Evolutionary conservation across 306 rosid genomes (phyloP), one percentile per base, ranked within the genome.

Genomic region (Gynostemma pentaphyllum): DNA sequence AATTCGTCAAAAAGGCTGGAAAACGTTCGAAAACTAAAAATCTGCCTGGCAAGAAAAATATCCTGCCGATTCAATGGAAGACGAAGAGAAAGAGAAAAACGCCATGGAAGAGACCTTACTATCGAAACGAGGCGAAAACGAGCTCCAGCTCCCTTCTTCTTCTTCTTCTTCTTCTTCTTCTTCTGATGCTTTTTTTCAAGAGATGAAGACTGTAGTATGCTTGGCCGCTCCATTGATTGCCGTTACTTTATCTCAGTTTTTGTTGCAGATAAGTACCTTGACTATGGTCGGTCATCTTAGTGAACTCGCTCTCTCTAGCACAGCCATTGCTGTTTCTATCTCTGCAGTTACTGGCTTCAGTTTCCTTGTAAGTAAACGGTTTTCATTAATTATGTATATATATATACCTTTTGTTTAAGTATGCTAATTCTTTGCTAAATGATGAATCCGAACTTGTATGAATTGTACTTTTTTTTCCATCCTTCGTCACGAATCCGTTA

Each of bases 201-300:
- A 84, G 67, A 70, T 69, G 62, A 81, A 76, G 66, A 45, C 37
- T 10, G 64, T 84, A 36, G 60, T 74, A 29, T 67, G 29, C 67
- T 45, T 81, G 21, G 84, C 87, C 13, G 80, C 62, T 1, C 90
- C 90, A 59, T 74, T 84, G 90, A 66, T 81, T 30, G 56, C 79
- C 34, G 90, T 84, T 7, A 72, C 65, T 53, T 6, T 75, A 9
- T 74, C 87, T 1, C 83, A 73, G 36, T 84, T 50, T 76, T 63
- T 79, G 45, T 69, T 84, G 27, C 90, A 84, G 60, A 69, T 77
- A 1, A 65, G 81, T 13, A 70, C 87, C 9, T 24, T 72, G 54
- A 76, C 60, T 77, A 76, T 81, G 83, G 90, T 84, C n/a, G 90
- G 90, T 53, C 90, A 81, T 64, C 72, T 81, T 44, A 81, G 90